Evolutionary conservation across 345 rosid genomes (phyloP), one percentile per base, ranked within the genome.

Genomic region (Combretum micranthum): DNA sequence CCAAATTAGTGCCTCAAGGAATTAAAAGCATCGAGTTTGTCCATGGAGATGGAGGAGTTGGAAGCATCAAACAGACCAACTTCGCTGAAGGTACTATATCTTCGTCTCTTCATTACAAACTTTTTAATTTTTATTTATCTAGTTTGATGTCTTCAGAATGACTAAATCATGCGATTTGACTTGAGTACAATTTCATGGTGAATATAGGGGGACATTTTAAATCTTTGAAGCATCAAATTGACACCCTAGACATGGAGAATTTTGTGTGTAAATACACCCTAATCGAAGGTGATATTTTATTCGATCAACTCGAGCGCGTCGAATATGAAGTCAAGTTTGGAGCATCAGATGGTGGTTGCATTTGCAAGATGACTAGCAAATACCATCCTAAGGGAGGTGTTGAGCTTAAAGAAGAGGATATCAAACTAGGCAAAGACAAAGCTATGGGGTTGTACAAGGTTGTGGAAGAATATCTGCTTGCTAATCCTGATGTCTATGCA

Each of bases 401-500:
- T 19, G 9, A 49, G 20, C 10, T 49, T 18, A 57, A 65, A 18
- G 53, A 32, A 26, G 62, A 57, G 15, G 63, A 57, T 13, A 52
- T 65, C 13, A 22, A 49, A 22, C 22, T 11, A 17, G 52, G 52
- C 4, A 18, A 49, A 17, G 52, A 49, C 22, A 49, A 22, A 49
- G 52, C 52, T 13, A 20, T 53, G 25, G 69, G 64, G 7, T 12
- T 65, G 18, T 52, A 25, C 42, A 58, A 52, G 52, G 69, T 61
- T 18, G 42, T 65, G 20, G 63, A 65, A 44, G 69, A 52, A 0
- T 65, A 58, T 53, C 48, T 65, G 17, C 15, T 52, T 18, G 63
- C 69, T 17, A 57, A 65, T 26, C 69, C 59, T 57, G 58, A 52
- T 13, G 63, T 53, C n/a, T 64, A 50, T 37, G 19, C 17, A 1